phyloP scores from a whole-genome alignment of 2,329 filamentous ascomycete genomes.

The Claviceps arundinis region DNA sequence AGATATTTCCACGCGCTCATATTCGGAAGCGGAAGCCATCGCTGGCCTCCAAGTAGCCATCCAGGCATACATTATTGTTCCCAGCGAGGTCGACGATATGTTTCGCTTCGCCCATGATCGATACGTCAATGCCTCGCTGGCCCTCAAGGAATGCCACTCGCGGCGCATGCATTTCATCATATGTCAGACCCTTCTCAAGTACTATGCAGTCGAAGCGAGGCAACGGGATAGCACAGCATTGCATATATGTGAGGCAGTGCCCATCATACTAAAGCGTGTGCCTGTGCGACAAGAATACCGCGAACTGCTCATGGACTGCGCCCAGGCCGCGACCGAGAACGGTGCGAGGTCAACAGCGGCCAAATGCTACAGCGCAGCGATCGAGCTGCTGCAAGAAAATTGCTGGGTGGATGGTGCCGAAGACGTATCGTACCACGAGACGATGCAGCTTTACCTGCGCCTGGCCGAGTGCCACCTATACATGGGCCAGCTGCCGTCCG shows the following conservation, averaged over 20 bases:
- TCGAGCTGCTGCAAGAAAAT: conserved; percentile 64
- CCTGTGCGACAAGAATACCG: conserved; percentile 52
- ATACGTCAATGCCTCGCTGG: conserved; percentile 62
- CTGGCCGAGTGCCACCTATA: conserved; percentile 75
- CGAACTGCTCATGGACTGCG: conserved; percentile 65
- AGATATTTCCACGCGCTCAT: conserved; percentile 17
- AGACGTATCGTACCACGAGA: conserved; percentile 79
- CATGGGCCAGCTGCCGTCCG: conserved; percentile 56
- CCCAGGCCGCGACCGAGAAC: conserved; percentile 64
- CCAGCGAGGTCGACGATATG: conserved; percentile 71
- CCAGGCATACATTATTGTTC: conserved; percentile 66
- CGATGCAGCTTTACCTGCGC: conserved; percentile 62
- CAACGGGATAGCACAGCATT: conserved; percentile 61
- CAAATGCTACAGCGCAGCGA: conserved; percentile 66
- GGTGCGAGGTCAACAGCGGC: conserved; percentile 72
- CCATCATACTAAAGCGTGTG: conserved; percentile 58
- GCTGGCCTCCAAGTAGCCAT: conserved; percentile 72
- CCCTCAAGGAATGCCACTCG: conserved; percentile 54
- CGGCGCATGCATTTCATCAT: conserved; percentile 86
- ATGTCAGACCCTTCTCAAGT: conserved; percentile 65
- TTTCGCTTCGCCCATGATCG: conserved; percentile 85
- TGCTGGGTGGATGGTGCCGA: conserved; percentile 58
- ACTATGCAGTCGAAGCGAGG: conserved; percentile 46
- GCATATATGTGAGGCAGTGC: conserved; percentile 67
- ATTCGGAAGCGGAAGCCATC: conserved; percentile 55